A percentile compares a stretch with the other conserved stretches of the same genome.
phyloP scores from a whole-genome alignment of 2,329 filamentous ascomycete species.

The Epicoccum nigrum region DNA sequence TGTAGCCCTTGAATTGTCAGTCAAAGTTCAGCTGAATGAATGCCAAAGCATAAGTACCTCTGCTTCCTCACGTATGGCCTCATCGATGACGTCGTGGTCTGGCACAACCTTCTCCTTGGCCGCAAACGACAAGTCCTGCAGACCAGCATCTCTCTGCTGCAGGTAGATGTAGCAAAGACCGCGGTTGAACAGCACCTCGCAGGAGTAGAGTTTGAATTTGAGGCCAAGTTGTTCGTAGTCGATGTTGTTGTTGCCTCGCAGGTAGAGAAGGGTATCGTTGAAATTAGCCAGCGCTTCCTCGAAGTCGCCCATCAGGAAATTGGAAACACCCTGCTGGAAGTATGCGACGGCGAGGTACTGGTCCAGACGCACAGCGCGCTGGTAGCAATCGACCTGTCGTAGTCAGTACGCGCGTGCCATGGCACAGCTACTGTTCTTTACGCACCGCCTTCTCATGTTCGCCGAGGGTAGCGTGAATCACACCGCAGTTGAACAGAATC shows the following conservation, averaged over 20 bases:
- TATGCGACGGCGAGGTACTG: constrained; percentile 97
- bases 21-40: background rate
- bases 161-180: constrained; percentile 97
- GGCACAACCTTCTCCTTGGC: constrained; percentile 95
- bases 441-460: constrained; percentile 94
- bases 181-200: constrained; percentile 96
- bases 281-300: constrained; percentile 98
- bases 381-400: constrained; percentile 86
- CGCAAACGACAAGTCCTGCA: constrained; percentile 89
- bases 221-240: constrained; percentile 96
- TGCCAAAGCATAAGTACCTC: constrained; percentile 64
- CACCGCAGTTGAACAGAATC: constrained; percentile 97
- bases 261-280: constrained; percentile 94
- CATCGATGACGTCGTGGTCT: constrained; percentile 97
- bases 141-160: constrained; percentile 85
- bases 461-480: constrained; percentile 94
- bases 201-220: constrained; percentile 95
- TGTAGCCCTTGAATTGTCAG: constrained; percentile 75
- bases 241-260: constrained; percentile 95
- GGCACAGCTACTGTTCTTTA: constrained; percentile 7
- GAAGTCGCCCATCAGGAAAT: constrained; percentile 95
- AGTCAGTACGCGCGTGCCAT: constrained; percentile 24
- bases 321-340: constrained; percentile 97
- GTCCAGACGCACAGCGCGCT: constrained; percentile 86
- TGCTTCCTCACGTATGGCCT: constrained; percentile 90